Evolutionary conservation across 768 basidiomycete species (phyloP).

Genomic region (Lentinula lateritia): DNA sequence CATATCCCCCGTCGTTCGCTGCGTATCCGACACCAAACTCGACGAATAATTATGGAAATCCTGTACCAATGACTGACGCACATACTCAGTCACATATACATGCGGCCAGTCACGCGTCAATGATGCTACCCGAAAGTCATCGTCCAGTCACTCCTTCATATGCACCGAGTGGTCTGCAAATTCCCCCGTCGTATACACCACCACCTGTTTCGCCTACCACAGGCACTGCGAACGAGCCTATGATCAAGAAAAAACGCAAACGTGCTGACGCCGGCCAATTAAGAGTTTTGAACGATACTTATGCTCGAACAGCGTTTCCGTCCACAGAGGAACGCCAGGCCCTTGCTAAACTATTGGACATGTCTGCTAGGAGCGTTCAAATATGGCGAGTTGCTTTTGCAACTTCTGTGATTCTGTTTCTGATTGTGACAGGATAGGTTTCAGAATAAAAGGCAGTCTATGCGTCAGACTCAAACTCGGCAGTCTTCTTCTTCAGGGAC

Average conservation of each 20-base stretch:
- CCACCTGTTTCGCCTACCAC: slow-evolving; percentile 39
- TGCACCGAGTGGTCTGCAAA: slow-evolving; percentile 29
- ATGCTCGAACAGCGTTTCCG: slow-evolving; percentile 78
- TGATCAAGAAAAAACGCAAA: slow-evolving; percentile 85
- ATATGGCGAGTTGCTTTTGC: slow-evolving; percentile 55
- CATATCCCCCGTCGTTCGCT: slow-evolving; percentile 52
- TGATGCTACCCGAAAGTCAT: slow-evolving; percentile 21
- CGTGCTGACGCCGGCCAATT: slow-evolving; percentile 77
- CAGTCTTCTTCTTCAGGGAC: slow-evolving; percentile 46
- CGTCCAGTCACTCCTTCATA: slow-evolving; percentile 39
- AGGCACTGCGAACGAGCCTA: slow-evolving; percentile 49
- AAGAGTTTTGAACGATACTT: slow-evolving; percentile 76
- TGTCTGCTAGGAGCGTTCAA: slow-evolving; percentile 82
- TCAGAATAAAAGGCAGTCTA: slow-evolving; percentile 82
- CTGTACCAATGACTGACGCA: slow-evolving; percentile 6
- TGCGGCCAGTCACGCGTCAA: background rate
- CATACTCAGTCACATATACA: background rate
- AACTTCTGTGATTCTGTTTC: slow-evolving; percentile 13
- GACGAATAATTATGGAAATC: slow-evolving; percentile 7
- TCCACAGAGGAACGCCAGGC: slow-evolving; percentile 82
- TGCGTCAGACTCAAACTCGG: slow-evolving; percentile 75
- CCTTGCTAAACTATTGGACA: slow-evolving; percentile 70
- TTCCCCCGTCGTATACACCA: slow-evolving; percentile 46
- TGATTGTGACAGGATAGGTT: slow-evolving; percentile 47
- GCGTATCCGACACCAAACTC: slow-evolving; percentile 33